Evolutionary conservation across 768 basidiomycete genomes (phyloP), one percentile per base, ranked within the genome.

Genomic region (Hydnomerulius pinastri): DNA sequence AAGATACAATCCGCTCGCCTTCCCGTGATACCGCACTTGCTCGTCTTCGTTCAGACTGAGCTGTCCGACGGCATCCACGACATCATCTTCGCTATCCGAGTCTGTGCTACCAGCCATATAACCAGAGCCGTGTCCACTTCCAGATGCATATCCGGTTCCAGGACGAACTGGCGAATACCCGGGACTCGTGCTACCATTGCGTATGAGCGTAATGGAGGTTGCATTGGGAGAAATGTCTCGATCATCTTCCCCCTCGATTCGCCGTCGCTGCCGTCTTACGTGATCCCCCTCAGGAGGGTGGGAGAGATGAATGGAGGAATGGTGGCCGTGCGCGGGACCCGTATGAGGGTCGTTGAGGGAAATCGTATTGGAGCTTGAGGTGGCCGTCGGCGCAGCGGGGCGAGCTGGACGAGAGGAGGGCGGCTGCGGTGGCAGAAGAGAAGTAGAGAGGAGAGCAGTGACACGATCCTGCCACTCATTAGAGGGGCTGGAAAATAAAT

Each of bases 11-110:
- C 91, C 90, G 51, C 87, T 90, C 4, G 81, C 86, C 67, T 90
- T 90, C 24, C 92, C 91, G 60, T 95, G 92, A 66, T 86, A 94
- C 30, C 92, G 74, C 11, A 95, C 83, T 64, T 94, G 84, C 48
- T 83, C 79, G 46, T 93, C 88, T 71, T 95, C 92, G 60, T 95
- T 92, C 58, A 95, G 61, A 55, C 87, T 90, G 51, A 95, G 73
- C 69, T 94, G 91, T 2, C 92, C 92, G 4, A 93, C 79, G 24
- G 90, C 91, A 50, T 85, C 83, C 27, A 79, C 76, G 3, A 87
- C 64, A 46, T 78, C 76, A 36, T 74, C 75, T 39, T 77, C 76
- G 30, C 69, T 69, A 17, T 66, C 66, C 7, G 64, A 62, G 17
- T 67, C 67, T 3, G 72, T 65, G 58, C 74, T 67, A 21, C 58